Evolutionary conservation across 2,329 filamentous ascomycete species (phyloP).

Genomic region (Dothideomycetidae sp.): DNA sequence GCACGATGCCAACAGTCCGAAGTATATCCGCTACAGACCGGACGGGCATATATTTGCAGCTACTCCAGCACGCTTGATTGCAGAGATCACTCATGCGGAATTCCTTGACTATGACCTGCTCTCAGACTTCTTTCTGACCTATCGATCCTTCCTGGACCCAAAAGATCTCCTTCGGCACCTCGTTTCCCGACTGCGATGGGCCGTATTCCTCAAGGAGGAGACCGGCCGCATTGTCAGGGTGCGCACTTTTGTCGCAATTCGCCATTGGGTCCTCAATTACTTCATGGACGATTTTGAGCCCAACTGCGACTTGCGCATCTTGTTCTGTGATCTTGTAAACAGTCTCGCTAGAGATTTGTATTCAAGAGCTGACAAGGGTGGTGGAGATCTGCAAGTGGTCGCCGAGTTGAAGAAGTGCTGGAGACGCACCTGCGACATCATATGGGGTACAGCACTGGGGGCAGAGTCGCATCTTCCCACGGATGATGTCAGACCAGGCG

Average conservation of each 20-base stretch:
- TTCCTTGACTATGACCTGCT: constrained; percentile 95
- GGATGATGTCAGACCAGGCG: constrained; percentile 59
- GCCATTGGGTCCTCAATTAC: constrained; percentile 97
- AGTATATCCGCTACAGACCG: constrained; percentile 69
- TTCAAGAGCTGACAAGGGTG: constrained; percentile 37
- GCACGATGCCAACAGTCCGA: constrained; percentile 64
- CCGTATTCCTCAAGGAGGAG: constrained; percentile 64
- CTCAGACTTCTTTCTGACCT: constrained; percentile 96
- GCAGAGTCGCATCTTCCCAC: constrained; percentile 14
- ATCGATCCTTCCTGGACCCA: constrained; percentile 69
- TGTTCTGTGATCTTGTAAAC: constrained; percentile 74
- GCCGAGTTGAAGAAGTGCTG: constrained; percentile 94
- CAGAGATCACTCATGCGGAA: constrained; percentile 88
- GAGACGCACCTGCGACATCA: constrained; percentile 76
- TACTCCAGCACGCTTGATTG: constrained; percentile 78
- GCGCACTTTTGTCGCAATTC: constrained; percentile 82
- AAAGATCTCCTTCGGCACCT: constrained; percentile 69
- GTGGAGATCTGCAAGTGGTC: constrained; percentile 68
- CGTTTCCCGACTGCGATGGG: constrained; percentile 75
- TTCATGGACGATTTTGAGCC: constrained; percentile 87
- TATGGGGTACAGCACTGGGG: constrained; percentile 67
- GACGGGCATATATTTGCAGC: constrained; percentile 69
- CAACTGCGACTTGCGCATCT: constrained; percentile 55
- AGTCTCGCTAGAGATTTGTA: constrained; percentile 39
- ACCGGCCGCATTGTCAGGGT: constrained; percentile 89